Percentiles rank a stretch among this genome's conserved stretches.
Evolutionary conservation across 148 eudicot genomes (phyloP).

Genomic region (Chenopodium suecicum): DNA sequence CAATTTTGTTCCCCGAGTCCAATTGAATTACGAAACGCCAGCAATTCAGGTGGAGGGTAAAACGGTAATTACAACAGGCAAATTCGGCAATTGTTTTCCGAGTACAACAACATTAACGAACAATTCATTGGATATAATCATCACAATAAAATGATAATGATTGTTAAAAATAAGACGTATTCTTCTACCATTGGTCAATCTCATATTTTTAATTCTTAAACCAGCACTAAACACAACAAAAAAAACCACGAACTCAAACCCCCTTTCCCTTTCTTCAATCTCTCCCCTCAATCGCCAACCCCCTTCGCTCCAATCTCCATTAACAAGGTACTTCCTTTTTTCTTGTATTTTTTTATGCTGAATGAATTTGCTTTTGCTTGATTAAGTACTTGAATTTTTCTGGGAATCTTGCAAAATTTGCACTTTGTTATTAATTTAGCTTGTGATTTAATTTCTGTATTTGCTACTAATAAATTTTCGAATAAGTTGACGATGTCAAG

Average conservation of each 20-base stretch:
- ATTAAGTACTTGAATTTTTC: background rate
- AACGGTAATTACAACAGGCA: too few species aligned
- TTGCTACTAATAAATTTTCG: background rate
- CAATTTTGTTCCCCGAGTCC: too few species aligned
- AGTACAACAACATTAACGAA: too few species aligned
- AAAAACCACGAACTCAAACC: background rate
- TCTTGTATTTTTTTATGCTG: background rate
- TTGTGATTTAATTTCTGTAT: background rate
- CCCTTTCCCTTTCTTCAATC: background rate
- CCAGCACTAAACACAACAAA: background rate
- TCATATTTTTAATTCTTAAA: background rate
- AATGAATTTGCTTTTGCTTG: background rate
- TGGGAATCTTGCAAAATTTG: background rate
- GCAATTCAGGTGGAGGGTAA: too few species aligned
- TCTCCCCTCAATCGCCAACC: constrained; percentile 24
- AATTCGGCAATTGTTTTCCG: too few species aligned
- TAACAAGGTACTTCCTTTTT: constrained; percentile 21
- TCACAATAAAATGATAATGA: background rate
- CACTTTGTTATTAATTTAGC: background rate
- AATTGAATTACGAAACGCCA: too few species aligned
- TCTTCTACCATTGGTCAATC: constrained; percentile 13
- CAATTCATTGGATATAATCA: too few species aligned
- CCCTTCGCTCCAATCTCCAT: background rate
- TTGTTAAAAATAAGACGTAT: background rate
- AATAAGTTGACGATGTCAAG: background rate